phyloP scores from a whole-genome alignment of 2,329 filamentous ascomycete genomes.

The Botryotinia globosa region DNA sequence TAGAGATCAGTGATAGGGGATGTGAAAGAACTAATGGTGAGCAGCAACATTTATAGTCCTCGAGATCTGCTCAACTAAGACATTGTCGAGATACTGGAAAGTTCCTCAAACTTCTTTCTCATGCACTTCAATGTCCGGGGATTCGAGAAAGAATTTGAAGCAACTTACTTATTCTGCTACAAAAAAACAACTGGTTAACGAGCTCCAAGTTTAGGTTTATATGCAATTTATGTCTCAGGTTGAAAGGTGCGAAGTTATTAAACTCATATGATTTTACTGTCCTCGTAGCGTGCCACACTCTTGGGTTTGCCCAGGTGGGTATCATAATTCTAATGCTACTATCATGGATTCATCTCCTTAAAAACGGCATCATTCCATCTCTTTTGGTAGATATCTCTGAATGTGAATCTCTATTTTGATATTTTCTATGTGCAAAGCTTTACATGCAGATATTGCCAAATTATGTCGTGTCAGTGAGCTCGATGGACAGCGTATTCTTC shows the following conservation, averaged over 20 bases:
- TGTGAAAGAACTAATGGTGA: background rate
- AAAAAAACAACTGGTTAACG: background rate
- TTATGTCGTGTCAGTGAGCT: too few relatives aligned
- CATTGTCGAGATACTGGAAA: background rate
- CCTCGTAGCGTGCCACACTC: background rate
- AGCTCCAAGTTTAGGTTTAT: rapidly evolving
- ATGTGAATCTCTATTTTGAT: background rate
- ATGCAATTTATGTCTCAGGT: background rate
- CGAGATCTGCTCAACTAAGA: background rate
- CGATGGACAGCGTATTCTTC: too few relatives aligned
- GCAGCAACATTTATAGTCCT: background rate
- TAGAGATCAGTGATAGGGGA: background rate
- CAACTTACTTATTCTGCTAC: background rate
- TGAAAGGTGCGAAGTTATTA: background rate
- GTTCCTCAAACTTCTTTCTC: background rate
- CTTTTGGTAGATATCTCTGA: too few relatives aligned
- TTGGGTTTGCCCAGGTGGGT: background rate
- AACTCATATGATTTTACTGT: background rate
- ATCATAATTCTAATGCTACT: background rate
- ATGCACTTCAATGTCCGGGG: background rate
- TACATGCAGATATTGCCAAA: too few relatives aligned
- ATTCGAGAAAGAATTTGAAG: background rate
- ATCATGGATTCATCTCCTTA: rapidly evolving
- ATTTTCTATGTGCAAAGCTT: too few relatives aligned
- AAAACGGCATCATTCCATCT: background rate